Evolutionary conservation across 306 rosid genomes (phyloP), one percentile per base, ranked within the genome.

Genomic region (Lablab purpureus): DNA sequence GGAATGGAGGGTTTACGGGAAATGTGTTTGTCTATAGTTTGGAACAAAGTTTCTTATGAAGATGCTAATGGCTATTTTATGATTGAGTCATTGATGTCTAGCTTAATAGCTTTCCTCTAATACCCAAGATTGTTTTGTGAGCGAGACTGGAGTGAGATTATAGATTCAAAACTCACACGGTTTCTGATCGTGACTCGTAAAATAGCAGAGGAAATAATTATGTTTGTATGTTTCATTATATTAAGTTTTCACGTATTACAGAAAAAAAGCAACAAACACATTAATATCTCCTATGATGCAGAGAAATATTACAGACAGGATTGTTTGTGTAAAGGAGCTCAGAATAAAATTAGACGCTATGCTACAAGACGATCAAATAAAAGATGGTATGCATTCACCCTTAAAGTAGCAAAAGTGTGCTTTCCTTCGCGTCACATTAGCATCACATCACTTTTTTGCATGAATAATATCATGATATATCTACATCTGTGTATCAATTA

Each of bases 301-400:
- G 97, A 79, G 79, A 73, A 85, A 87, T 67, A 85, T 66, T 12
- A 10, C 79, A 40, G 84, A 66, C 1, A 23, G 77, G 71, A 23
- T 81, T 64, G 14, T 78, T 62, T 81, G 67, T 72, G 82, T 87
- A 4, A 82, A 80, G 80, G 87, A 86, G 82, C 87, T 84, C 76
- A 86, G 65, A 67, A 72, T 80, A 76, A 71, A 84, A 34, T 10
- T 85, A 78, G 92, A 90, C 41, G 88, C 88, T 46, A 70, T 82
- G 87, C 81, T 69, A 69, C 86, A 87, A 46, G 72, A 85, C 49
- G 83, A 84, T 12, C 81, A 79, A 18, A 84, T 85, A 13, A 85
- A 84, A 74, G 83, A 80, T 40, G 97, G 97, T 90, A 84, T 22
- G 87, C 25, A n/a, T n/a, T n/a, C n/a, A n/a, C n/a, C n/a, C n/a